A percentile compares a stretch with the other conserved stretches of the same genome.
These are phyloP conservation scores for Rhodotorula diobovata DNA, from an alignment of 768 basidiomycete species.

Conservation along the genomic window DNA sequence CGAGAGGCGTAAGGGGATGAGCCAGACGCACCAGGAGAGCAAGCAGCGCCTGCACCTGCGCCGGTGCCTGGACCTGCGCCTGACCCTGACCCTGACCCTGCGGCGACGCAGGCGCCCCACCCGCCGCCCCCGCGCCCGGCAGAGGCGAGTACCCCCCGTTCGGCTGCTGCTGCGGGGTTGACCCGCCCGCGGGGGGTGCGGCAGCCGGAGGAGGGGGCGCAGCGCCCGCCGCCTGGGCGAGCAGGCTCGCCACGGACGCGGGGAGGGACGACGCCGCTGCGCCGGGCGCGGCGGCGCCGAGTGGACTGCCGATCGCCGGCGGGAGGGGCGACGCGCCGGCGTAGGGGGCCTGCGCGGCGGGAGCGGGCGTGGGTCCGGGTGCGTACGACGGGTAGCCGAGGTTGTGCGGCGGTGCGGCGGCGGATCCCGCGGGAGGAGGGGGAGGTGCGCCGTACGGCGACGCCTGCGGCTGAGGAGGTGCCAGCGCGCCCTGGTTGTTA, in stretches of 20 bases:
- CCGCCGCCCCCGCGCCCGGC: neutral
- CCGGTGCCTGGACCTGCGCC: neutral
- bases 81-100: neutral
- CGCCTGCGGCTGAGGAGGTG: neutral
- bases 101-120: neutral
- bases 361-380: neutral
- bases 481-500: constrained; percentile 21
- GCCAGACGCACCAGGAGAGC: constrained; percentile 7
- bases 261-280: neutral
- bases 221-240: neutral
- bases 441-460: neutral
- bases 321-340: constrained; percentile 5
- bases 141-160: neutral
- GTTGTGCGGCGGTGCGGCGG: neutral
- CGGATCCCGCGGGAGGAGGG: neutral
- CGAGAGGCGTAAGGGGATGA: constrained; percentile 37
- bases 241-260: neutral
- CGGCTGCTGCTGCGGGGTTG: neutral
- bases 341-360: neutral
- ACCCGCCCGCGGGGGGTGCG: too few relatives aligned
- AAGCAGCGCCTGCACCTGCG: constrained; percentile 27
- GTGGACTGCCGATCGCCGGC: neutral
- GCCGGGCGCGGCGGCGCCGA: neutral
- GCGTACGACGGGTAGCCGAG: neutral
- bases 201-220: neutral